Evolutionary conservation across 495 filamentous ascomycete genomes (phyloP).

Genomic region (Parathielavia appendiculata): DNA sequence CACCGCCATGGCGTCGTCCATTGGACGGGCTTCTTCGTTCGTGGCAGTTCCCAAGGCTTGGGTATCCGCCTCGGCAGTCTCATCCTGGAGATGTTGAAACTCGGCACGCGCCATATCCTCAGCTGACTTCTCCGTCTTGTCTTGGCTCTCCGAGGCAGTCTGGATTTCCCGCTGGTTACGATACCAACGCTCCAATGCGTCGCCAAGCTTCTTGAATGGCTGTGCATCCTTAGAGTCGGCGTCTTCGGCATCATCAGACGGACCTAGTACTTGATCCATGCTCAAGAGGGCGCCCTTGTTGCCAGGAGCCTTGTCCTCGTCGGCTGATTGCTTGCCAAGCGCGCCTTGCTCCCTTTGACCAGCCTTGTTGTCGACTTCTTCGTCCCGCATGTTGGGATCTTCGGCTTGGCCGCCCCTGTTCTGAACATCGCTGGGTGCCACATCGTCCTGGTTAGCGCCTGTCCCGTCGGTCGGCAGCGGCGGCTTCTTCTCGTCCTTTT

Average conservation of each 20-base stretch:
- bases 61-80: conserved; percentile 70
- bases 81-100: conserved; percentile 85
- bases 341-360: conserved; percentile 46
- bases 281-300: conserved; percentile 45
- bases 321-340: conserved; percentile 44
- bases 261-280: conserved; percentile 51
- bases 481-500: conserved; percentile 33
- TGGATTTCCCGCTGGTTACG: conserved; percentile 73
- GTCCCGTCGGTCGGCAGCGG: conserved; percentile 42
- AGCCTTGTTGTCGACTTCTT: conserved; percentile 39
- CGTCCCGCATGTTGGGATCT: conserved; percentile 42
- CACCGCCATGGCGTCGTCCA: conserved; percentile 81
- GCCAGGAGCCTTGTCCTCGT: conserved; percentile 46
- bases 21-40: conserved; percentile 73
- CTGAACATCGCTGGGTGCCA: conserved; percentile 60
- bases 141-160: conserved; percentile 55
- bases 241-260: conserved; percentile 41
- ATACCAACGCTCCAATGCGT: conserved; percentile 91
- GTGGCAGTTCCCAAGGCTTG: conserved; percentile 87
- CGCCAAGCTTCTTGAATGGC: conserved; percentile 87
- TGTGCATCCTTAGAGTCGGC: conserved; percentile 45
- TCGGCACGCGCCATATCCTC: conserved; percentile 53
- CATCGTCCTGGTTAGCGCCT: conserved; percentile 57
- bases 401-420: conserved; percentile 55
- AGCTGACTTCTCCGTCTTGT: conserved; percentile 44